These are phyloP conservation scores for Ephemerocybe angulata DNA, from an alignment of 768 basidiomycete genomes.

Conservation along the genomic window DNA sequence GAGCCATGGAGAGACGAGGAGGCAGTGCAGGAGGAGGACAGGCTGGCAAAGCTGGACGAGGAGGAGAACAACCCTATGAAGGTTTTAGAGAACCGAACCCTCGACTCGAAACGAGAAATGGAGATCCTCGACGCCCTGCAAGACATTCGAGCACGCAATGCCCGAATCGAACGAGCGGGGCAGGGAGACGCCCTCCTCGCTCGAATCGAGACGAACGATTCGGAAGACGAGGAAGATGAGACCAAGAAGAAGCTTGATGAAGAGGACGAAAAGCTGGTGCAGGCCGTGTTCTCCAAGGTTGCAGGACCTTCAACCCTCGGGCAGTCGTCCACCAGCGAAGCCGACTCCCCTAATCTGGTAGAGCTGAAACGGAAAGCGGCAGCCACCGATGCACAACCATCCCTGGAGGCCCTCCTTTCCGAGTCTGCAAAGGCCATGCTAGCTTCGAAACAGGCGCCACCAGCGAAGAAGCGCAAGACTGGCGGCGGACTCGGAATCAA, in stretches of 20 bases:
- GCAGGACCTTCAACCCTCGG: slow-evolving; percentile 31
- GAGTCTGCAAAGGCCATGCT: slow-evolving; percentile 62
- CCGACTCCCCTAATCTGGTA: slow-evolving; percentile 32
- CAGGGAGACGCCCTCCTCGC: slow-evolving; percentile 67
- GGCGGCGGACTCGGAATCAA: slow-evolving; percentile 70
- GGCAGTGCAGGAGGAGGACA: slow-evolving; percentile 77
- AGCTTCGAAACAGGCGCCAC: slow-evolving; percentile 39
- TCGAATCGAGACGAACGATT: slow-evolving; percentile 59
- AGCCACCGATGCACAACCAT: slow-evolving; percentile 76
- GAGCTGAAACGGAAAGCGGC: slow-evolving; percentile 89
- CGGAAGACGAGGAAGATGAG: slow-evolving; percentile 75
- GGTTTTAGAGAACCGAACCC: slow-evolving; percentile 86
- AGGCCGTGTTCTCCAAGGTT: slow-evolving; percentile 81
- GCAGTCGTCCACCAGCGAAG: slow-evolving; percentile 13
- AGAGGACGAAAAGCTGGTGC: slow-evolving; percentile 89
- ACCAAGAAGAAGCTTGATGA: slow-evolving; percentile 71
- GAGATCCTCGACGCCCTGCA: slow-evolving; percentile 95
- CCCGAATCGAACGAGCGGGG: slow-evolving; percentile 83
- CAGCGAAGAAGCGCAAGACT: slow-evolving; percentile 56
- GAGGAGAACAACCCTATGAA: slow-evolving; percentile 99
- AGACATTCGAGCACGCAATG: slow-evolving; percentile 83
- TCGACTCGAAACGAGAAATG: slow-evolving; percentile 96
- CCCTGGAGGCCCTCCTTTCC: slow-evolving; percentile 63
- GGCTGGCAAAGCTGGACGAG: slow-evolving; percentile 80
- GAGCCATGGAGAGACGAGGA: slow-evolving; percentile 93